Percentiles rank a stretch among this genome's conserved stretches.
Evolutionary conservation across 441 rosid genomes (phyloP).

Genomic region (Raphanus hybrid): DNA sequence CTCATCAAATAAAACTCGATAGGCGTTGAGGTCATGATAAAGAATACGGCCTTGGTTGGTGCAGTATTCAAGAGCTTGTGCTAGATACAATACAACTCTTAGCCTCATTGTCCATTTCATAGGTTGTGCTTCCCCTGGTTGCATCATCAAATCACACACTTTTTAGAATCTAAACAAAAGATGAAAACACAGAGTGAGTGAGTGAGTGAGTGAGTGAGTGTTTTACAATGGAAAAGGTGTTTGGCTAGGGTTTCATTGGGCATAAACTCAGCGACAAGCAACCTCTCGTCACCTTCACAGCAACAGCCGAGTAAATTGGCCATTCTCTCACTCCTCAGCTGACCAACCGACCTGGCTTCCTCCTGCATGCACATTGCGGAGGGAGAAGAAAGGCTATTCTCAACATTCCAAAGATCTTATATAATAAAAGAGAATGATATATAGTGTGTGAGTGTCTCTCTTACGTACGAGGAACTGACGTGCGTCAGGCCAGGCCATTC

Average conservation of each 20-base stretch:
- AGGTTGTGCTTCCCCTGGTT: slow-evolving; percentile 68
- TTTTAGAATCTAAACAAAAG: background rate
- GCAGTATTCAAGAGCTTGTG: slow-evolving; percentile 71
- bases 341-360: slow-evolving; percentile 69
- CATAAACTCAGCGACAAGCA: slow-evolving; percentile 64
- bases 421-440: background rate
- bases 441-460: background rate
- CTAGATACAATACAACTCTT: slow-evolving; percentile 65
- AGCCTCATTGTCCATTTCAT: slow-evolving; percentile 78
- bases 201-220: background rate
- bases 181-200: too few relatives aligned
- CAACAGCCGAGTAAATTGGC: slow-evolving; percentile 67
- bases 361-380: slow-evolving; percentile 41
- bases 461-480: slow-evolving; percentile 54
- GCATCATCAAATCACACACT: slow-evolving; percentile 43
- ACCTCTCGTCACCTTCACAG: slow-evolving; percentile 66
- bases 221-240: slow-evolving; percentile 66
- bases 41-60: slow-evolving; percentile 61
- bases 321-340: slow-evolving; percentile 56
- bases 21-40: slow-evolving; percentile 71
- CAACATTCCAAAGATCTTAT: background rate
- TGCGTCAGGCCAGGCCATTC: slow-evolving; percentile 70
- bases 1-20: slow-evolving; percentile 64
- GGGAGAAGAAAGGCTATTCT: slow-evolving; percentile 16
- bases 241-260: slow-evolving; percentile 66